Conservation (phyloP, 495 filamentous ascomycete species). For the Trichoderma reesei region DNA sequence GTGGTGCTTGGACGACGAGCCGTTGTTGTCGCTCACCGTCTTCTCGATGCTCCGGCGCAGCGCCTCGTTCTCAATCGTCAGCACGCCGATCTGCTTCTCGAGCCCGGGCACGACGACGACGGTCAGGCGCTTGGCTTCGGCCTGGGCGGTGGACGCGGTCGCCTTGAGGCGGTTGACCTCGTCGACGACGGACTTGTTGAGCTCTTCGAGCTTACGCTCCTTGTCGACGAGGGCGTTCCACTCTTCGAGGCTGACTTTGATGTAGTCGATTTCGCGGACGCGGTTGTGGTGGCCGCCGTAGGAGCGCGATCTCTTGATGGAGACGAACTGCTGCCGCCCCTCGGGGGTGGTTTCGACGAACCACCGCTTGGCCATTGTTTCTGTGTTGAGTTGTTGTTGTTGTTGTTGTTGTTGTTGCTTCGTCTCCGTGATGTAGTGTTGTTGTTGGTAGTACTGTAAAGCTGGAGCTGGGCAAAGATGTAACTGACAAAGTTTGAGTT, state of each 20-base stretch:
- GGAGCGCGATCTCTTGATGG: constrained; percentile 11
- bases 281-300: constrained; percentile 7
- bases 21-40: constrained; percentile 4
- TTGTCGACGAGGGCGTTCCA: constrained; percentile 14
- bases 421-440: background rate
- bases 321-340: constrained; percentile 12
- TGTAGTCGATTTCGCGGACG: constrained; percentile 20
- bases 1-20: constrained; percentile 11
- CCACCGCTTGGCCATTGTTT: constrained; percentile 7
- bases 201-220: constrained; percentile 12
- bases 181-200: constrained; percentile 15
- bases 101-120: constrained; percentile 13
- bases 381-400: constrained; percentile 2
- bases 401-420: background rate
- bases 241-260: constrained; percentile 17
- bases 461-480: background rate
- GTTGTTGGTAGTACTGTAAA: background rate
- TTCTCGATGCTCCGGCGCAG: constrained; percentile 11
- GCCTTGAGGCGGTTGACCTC: constrained; percentile 14
- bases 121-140: constrained; percentile 11
- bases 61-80: constrained; percentile 13
- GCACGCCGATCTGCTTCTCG: constrained; percentile 12
- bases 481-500: background rate
- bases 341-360: constrained; percentile 10
- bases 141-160: constrained; percentile 6